These are phyloP conservation scores for Pelagophyceae sp. DNA, from an alignment of 352 stramenopile genomes.

Conservation along the genomic window DNA sequence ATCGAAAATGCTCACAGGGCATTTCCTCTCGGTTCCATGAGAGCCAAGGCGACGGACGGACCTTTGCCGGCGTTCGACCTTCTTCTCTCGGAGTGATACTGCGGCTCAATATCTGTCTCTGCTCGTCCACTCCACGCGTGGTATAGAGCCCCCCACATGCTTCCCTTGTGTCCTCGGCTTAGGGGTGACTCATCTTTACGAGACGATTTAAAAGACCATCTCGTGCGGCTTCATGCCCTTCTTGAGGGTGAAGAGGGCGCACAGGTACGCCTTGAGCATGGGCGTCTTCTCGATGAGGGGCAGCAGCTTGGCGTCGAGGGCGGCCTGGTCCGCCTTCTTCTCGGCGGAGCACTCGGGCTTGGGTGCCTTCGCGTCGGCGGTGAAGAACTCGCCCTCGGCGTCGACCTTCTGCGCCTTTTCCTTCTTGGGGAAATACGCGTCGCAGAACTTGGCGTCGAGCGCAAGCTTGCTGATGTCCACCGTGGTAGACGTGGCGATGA, in stretches of 20 bases:
- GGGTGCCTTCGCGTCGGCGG: slow-evolving; percentile 66
- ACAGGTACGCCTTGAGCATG: slow-evolving; percentile 96
- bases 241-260: slow-evolving; percentile 92
- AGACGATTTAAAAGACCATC: slow-evolving; percentile 99
- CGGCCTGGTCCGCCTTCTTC: slow-evolving; percentile 97
- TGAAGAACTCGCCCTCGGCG: slow-evolving; percentile 93
- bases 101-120: too few species aligned
- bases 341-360: slow-evolving; percentile 85
- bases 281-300: slow-evolving; percentile 59
- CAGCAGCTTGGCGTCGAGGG: slow-evolving; percentile 79
- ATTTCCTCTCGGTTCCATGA: too few species aligned
- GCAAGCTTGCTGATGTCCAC: slow-evolving; percentile 82
- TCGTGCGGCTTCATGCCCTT: slow-evolving; percentile 95
- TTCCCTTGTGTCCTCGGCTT: too few species aligned
- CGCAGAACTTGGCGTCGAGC: slow-evolving; percentile 69
- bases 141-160: too few species aligned
- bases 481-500: slow-evolving; percentile 96
- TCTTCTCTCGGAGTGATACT: too few species aligned
- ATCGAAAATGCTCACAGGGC: too few species aligned
- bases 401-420: slow-evolving; percentile 42
- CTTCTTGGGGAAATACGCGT: slow-evolving; percentile 93
- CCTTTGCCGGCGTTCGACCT: too few species aligned
- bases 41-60: too few species aligned
- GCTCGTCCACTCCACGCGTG: too few species aligned
- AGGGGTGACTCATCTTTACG: too few species aligned